These are phyloP conservation scores for Diaporthe citriasiana DNA, from an alignment of 2,329 filamentous ascomycete genomes.

Conservation along the genomic window DNA sequence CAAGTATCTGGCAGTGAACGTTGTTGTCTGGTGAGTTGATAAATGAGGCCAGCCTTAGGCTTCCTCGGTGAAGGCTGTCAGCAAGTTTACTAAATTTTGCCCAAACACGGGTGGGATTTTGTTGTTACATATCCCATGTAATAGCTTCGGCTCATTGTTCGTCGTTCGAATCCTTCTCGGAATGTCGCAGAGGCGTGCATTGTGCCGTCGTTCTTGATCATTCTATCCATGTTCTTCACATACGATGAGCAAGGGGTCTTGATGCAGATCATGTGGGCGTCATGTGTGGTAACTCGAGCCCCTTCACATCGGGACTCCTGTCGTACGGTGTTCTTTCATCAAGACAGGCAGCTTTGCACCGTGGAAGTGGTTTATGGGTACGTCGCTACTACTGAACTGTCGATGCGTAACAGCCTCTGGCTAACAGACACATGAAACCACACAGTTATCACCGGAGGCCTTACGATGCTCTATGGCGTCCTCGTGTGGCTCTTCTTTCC, in stretches of 20 bases:
- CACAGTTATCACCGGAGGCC: conserved; percentile 43
- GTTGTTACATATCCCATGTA: conserved; percentile 49
- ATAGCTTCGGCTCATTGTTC: conserved; percentile 48
- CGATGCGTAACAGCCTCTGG: neutral
- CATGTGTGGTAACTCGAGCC: conserved; percentile 53
- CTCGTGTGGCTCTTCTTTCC: conserved; percentile 42
- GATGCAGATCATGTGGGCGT: conserved; percentile 57
- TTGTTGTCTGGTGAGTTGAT: conserved; percentile 44
- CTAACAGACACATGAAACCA: neutral
- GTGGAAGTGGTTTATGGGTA: conserved; percentile 58
- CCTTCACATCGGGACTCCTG: conserved; percentile 51
- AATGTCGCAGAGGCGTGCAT: conserved; percentile 48
- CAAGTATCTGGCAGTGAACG: conserved; percentile 42
- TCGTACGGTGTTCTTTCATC: conserved; percentile 53
- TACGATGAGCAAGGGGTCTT: conserved; percentile 52
- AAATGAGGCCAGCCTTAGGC: accelerated
- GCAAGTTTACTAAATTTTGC: neutral
- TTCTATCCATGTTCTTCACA: conserved; percentile 54
- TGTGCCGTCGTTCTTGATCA: conserved; percentile 46
- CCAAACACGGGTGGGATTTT: conserved; percentile 48
- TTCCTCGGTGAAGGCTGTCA: neutral
- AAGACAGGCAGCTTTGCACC: conserved; percentile 53
- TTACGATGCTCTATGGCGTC: conserved; percentile 43
- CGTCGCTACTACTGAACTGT: neutral
- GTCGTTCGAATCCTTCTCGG: conserved; percentile 50